Conservation (phyloP, 78 protist genomes). For the Mantamonas sphyraenae region DNA sequence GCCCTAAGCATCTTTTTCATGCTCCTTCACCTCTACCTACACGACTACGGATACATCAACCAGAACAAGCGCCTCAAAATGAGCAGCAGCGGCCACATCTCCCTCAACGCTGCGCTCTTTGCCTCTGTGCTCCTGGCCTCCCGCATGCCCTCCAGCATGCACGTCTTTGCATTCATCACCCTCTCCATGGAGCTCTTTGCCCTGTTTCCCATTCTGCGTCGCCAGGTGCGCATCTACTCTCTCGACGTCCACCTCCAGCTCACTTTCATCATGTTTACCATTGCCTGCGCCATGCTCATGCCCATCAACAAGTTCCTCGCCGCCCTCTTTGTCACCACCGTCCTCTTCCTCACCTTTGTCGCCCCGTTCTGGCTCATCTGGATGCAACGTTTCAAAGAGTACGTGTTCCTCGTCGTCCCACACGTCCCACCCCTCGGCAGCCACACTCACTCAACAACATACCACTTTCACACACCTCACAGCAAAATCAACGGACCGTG, state of each 20-base stretch:
- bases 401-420: not conserved
- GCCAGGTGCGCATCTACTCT: no score
- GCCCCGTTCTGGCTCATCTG: not conserved
- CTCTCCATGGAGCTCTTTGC: conserved; percentile 50
- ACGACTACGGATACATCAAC: conserved; percentile 55
- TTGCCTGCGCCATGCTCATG: not conserved
- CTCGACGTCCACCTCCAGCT: conserved; percentile 24
- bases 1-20: conserved; percentile 50
- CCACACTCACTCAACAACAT: no score
- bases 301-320: not conserved
- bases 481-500: not conserved
- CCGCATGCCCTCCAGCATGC: conserved; percentile 42
- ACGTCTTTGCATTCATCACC: conserved; percentile 52
- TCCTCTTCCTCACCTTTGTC: not conserved
- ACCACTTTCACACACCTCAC: not conserved
- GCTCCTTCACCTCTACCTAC: conserved; percentile 42
- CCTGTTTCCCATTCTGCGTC: conserved; percentile 45
- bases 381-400: not conserved
- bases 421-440: no score
- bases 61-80: not conserved
- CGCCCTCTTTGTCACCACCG: not conserved
- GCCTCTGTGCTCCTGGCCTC: conserved; percentile 63
- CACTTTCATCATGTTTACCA: conserved; percentile 8
- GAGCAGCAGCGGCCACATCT: conserved; percentile 31
- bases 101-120: conserved; percentile 63